phyloP scores from a whole-genome alignment of 2,329 filamentous ascomycete genomes.

The Diaporthe eres region DNA sequence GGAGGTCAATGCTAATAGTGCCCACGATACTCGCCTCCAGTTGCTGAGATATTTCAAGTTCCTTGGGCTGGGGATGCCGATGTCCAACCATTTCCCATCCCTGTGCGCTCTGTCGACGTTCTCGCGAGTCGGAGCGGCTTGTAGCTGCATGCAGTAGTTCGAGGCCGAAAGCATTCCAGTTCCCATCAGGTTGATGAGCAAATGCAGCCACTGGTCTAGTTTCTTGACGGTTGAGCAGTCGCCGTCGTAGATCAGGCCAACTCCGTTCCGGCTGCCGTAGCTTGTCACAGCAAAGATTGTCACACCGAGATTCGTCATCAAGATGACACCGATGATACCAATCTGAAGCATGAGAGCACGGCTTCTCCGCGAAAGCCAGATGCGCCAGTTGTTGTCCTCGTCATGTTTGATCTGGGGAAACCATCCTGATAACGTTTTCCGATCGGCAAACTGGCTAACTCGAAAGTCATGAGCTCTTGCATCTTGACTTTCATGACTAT shows the following conservation, averaged over 20 bases:
- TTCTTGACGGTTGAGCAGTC: slow-evolving; percentile 43
- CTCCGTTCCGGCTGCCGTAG: slow-evolving; percentile 44
- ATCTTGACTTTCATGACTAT: background rate
- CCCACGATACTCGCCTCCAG: slow-evolving; percentile 37
- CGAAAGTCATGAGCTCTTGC: background rate
- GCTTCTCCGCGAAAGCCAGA: slow-evolving; percentile 43
- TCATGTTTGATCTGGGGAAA: slow-evolving; percentile 4
- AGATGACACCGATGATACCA: slow-evolving; percentile 46
- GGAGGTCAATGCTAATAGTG: slow-evolving; percentile 40
- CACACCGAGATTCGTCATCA: slow-evolving; percentile 43
- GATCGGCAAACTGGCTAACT: background rate
- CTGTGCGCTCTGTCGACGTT: slow-evolving; percentile 48
- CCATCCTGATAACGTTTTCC: background rate
- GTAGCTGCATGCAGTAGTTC: slow-evolving; percentile 55
- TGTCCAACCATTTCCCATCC: slow-evolving; percentile 37
- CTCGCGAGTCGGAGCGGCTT: slow-evolving; percentile 50
- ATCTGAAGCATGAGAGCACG: slow-evolving; percentile 45
- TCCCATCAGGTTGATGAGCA: slow-evolving; percentile 50
- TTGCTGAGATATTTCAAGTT: slow-evolving; percentile 39
- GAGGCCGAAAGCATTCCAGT: slow-evolving; percentile 51
- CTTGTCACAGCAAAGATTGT: slow-evolving; percentile 43
- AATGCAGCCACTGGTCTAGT: slow-evolving; percentile 46
- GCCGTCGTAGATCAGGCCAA: slow-evolving; percentile 48
- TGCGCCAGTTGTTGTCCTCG: slow-evolving; percentile 36
- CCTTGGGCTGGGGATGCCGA: slow-evolving; percentile 40